A percentile compares a stretch with the other conserved stretches of the same genome.
Evolutionary conservation across 371 early-diverging fungal genomes (phyloP).

Genomic region (Umbelopsis sp.): DNA sequence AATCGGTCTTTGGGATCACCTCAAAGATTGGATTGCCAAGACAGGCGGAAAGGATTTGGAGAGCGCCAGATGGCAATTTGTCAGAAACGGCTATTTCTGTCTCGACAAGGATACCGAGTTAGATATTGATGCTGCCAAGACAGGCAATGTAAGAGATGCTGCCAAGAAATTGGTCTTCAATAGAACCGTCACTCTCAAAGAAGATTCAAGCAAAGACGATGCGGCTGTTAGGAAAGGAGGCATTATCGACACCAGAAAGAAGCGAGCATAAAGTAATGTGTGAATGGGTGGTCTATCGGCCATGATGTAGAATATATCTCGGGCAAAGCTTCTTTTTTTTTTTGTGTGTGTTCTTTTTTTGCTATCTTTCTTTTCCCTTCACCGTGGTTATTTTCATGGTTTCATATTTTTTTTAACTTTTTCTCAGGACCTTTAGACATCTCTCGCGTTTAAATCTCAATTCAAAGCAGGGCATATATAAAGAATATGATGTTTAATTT

Average conservation of each 20-base stretch:
- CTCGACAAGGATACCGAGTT: slow-evolving; percentile 88
- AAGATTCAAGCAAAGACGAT: slow-evolving; percentile 78
- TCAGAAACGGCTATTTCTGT: slow-evolving; percentile 97
- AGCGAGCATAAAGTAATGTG: slow-evolving; percentile 8
- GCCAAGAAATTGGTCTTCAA: slow-evolving; percentile 75
- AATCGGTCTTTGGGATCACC: slow-evolving; percentile 76
- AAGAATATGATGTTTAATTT: too few species aligned
- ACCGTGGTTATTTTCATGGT: too few species aligned
- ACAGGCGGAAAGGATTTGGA: slow-evolving; percentile 63
- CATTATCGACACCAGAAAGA: slow-evolving; percentile 18
- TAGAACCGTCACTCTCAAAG: slow-evolving; percentile 91
- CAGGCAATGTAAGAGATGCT: slow-evolving; percentile 42
- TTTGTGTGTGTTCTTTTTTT: neutral
- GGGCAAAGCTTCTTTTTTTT: neutral
- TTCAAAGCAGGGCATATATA: too few species aligned
- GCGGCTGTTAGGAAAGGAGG: slow-evolving; percentile 17
- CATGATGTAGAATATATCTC: neutral
- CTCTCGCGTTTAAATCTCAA: too few species aligned
- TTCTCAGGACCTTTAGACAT: neutral
- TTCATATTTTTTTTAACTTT: neutral
- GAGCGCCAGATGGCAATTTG: slow-evolving; percentile 94
- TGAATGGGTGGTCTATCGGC: neutral
- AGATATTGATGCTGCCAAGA: slow-evolving; percentile 41
- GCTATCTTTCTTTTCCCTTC: too few species aligned
- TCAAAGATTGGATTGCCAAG: slow-evolving; percentile 49